phyloP scores from a whole-genome alignment of 768 basidiomycete species.

The Termitomyces sp. region DNA sequence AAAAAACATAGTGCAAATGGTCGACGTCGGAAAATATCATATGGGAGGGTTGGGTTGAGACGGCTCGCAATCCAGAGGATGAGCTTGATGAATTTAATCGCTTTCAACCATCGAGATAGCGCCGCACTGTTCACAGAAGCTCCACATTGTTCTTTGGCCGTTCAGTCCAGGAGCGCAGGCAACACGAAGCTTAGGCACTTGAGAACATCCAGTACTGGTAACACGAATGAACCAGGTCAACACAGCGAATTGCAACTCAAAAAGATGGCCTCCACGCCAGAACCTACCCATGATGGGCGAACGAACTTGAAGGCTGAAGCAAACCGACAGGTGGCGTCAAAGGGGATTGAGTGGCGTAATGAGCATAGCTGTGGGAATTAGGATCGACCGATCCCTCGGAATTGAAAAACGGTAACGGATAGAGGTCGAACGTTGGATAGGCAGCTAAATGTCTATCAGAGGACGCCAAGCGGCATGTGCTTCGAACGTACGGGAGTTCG shows the following conservation, averaged over 20 bases:
- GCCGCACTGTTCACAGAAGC: constrained; percentile 83
- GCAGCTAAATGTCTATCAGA: constrained; percentile 23
- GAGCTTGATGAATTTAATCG: constrained; percentile 34
- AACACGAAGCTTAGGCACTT: constrained; percentile 79
- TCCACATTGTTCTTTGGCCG: constrained; percentile 81
- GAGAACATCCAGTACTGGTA: constrained; percentile 44
- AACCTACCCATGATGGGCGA: constrained; percentile 70
- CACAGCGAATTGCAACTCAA: background rate
- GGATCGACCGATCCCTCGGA: constrained; percentile 40
- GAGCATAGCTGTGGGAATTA: constrained; percentile 39
- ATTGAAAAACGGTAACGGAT: constrained; percentile 50
- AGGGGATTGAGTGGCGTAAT: constrained; percentile 34
- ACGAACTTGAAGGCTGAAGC: constrained; percentile 55
- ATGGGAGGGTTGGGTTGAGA: background rate
- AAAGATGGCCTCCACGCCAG: constrained; percentile 2
- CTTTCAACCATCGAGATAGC: constrained; percentile 84
- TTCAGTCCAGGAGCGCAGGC: constrained; percentile 67
- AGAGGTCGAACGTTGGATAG: constrained; percentile 61
- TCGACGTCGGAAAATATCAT: constrained; percentile 4
- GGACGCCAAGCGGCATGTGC: background rate
- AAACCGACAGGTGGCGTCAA: constrained; percentile 51
- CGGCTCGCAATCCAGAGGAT: background rate
- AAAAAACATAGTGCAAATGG: constrained; percentile 7
- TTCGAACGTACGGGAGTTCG: constrained; percentile 40
- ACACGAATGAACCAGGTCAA: constrained; percentile 1